Conservation (phyloP, 2,329 filamentous ascomycete genomes). For the Cytospora chrysosperma region DNA sequence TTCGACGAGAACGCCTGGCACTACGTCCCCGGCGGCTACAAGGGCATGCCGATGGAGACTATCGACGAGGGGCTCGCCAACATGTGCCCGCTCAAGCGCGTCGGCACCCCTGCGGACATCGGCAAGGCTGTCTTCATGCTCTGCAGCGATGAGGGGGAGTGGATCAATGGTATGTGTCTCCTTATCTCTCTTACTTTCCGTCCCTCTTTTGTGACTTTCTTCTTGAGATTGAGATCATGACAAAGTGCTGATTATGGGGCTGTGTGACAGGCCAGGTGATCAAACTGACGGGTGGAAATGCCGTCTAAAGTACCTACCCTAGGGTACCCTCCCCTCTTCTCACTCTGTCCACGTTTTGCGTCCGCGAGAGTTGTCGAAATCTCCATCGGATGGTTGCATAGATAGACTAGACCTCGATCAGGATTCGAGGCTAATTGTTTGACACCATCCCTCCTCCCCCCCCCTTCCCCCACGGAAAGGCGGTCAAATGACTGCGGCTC, state of each 20-base stretch:
- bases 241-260: conserved; percentile 15
- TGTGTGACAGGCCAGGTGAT: conserved; percentile 37
- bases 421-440: neutral
- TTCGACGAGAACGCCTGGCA: conserved; percentile 69
- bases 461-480: too few relatives aligned
- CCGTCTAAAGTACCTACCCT: conserved; percentile 29
- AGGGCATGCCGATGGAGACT: conserved; percentile 49
- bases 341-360: neutral
- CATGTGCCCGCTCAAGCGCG: conserved; percentile 58
- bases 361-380: neutral
- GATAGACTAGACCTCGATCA: neutral
- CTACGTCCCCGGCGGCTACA: conserved; percentile 57
- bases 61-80: conserved; percentile 56
- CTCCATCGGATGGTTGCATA: neutral
- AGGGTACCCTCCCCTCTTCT: too few relatives aligned
- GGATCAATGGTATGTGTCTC: conserved; percentile 56
- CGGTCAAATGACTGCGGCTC: neutral
- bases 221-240: conserved; percentile 4
- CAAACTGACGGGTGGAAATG: conserved; percentile 40
- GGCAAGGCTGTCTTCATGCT: conserved; percentile 57
- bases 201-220: conserved; percentile 10
- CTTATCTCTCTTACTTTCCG: neutral
- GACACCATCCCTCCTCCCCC: too few relatives aligned
- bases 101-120: conserved; percentile 58
- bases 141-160: conserved; percentile 58